Percentiles rank a stretch among this genome's conserved stretches.
These are phyloP conservation scores for Colletotrichum trifolii DNA, from an alignment of 2,329 filamentous ascomycete genomes.

Conservation along the genomic window DNA sequence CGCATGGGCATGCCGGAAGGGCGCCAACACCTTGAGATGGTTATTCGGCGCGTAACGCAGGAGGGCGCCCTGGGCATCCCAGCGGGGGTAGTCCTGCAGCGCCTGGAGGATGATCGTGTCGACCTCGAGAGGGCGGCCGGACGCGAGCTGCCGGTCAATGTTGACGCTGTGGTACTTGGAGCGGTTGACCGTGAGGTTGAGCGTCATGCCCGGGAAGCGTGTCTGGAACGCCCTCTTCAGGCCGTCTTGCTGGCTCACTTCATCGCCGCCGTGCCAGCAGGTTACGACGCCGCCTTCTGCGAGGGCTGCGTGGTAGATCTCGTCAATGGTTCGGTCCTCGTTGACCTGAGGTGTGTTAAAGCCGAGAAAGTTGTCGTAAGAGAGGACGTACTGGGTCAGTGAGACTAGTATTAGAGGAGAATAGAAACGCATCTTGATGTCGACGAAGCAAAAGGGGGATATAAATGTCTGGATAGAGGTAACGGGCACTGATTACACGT, in stretches of 20 bases:
- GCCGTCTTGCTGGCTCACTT: constrained; percentile 49
- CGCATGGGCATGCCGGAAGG: constrained; percentile 53
- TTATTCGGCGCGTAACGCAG: constrained; percentile 59
- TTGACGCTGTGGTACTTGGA: constrained; percentile 64
- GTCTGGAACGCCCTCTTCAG: constrained; percentile 56
- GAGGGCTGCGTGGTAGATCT: constrained; percentile 60
- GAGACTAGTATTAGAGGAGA: neutral
- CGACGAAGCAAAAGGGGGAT: no score
- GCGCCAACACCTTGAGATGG: constrained; percentile 53
- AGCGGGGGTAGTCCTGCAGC: constrained; percentile 61
- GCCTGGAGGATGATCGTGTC: constrained; percentile 62
- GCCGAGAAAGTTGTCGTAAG: constrained; percentile 8
- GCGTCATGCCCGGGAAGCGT: constrained; percentile 59
- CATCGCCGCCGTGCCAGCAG: constrained; percentile 60
- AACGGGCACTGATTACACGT: no score
- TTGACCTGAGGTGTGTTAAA: constrained; percentile 36
- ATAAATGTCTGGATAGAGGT: no score
- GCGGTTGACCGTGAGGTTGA: constrained; percentile 64
- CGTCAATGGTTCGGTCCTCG: constrained; percentile 59
- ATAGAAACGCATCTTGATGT: neutral
- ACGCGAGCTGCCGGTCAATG: constrained; percentile 57
- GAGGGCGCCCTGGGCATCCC: constrained; percentile 58
- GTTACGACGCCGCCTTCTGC: constrained; percentile 58
- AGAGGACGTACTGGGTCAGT: constrained; percentile 1
- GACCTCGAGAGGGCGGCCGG: constrained; percentile 47